These are phyloP conservation scores for Leishmania amazonensis DNA, from an alignment of 208 protist species.

Conservation along the genomic window DNA sequence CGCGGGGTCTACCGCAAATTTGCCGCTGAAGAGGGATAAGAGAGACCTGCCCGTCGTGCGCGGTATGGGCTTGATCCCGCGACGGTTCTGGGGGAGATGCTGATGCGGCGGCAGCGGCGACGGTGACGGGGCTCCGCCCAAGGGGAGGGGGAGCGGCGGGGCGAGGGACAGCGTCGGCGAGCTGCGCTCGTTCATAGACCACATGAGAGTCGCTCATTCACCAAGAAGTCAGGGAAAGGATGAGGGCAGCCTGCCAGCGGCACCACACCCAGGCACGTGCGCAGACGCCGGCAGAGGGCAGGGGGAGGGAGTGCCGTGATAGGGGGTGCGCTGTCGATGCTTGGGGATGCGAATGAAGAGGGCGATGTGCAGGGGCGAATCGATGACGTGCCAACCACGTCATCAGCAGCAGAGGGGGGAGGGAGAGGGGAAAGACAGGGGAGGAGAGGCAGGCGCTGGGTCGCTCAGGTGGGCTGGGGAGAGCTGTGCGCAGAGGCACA, in stretches of 20 bases:
- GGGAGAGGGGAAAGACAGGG: slow-evolving; percentile 9
- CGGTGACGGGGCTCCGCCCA: background rate
- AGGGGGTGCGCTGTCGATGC: background rate
- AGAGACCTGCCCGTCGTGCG: background rate
- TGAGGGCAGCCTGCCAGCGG: background rate
- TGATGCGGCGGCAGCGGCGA: background rate
- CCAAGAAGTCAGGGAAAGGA: background rate
- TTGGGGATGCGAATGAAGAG: too few relatives aligned
- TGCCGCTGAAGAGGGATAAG: background rate
- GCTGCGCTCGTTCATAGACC: background rate
- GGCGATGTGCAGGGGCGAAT: background rate
- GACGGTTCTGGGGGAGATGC: background rate
- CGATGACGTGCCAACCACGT: too few relatives aligned
- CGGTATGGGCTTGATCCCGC: background rate
- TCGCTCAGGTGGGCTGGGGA: too few relatives aligned
- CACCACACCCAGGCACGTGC: background rate
- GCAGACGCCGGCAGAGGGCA: background rate
- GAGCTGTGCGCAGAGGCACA: too few relatives aligned
- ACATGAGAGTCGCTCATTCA: background rate
- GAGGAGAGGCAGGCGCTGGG: background rate
- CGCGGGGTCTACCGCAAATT: background rate
- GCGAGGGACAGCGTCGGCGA: background rate
- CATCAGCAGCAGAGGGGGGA: background rate
- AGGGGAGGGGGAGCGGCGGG: background rate
- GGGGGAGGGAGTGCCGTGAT: background rate